phyloP scores from a whole-genome alignment of 1,284 basidiomycete genomes.

The Meripilus lineatus region DNA sequence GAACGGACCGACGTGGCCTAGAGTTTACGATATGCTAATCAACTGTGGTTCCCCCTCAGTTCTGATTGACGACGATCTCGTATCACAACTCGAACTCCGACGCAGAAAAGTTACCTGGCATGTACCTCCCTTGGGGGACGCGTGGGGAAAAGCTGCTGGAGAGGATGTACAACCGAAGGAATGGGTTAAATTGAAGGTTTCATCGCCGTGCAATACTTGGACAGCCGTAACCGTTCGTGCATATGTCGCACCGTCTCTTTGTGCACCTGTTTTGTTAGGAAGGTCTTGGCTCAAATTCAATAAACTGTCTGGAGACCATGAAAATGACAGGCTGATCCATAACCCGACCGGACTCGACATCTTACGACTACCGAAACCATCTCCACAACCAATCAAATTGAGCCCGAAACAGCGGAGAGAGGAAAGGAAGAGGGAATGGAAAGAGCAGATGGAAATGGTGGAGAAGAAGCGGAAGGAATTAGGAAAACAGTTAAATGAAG shows the following conservation, averaged over 20 bases:
- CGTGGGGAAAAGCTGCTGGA: slow-evolving; percentile 7
- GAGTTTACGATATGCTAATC: slow-evolving; percentile 9
- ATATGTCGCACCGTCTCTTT: slow-evolving; percentile 11
- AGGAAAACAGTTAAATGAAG: no score
- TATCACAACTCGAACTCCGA: background rate
- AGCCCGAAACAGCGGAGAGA: no score
- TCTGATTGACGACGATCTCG: slow-evolving; percentile 8
- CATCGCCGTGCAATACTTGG: slow-evolving; percentile 8
- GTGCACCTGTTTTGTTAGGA: slow-evolving; percentile 15
- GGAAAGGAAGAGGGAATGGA: no score
- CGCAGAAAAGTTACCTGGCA: background rate
- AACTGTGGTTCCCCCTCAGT: slow-evolving; percentile 11
- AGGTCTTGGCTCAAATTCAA: slow-evolving; percentile 9
- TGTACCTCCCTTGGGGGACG: background rate
- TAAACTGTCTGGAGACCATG: slow-evolving; percentile 7
- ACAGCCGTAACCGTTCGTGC: slow-evolving; percentile 6
- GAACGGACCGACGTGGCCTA: background rate
- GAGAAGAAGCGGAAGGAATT: no score
- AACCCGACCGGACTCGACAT: slow-evolving; percentile 5
- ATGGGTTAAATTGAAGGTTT: slow-evolving; percentile 11
- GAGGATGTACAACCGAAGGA: slow-evolving; percentile 7
- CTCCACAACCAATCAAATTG: background rate
- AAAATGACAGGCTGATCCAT: no score
- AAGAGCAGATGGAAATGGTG: no score
- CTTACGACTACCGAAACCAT: background rate